These are phyloP conservation scores for Coemansia guatemalensis DNA, from an alignment of 192 early-diverging fungal genomes.

Conservation along the genomic window DNA sequence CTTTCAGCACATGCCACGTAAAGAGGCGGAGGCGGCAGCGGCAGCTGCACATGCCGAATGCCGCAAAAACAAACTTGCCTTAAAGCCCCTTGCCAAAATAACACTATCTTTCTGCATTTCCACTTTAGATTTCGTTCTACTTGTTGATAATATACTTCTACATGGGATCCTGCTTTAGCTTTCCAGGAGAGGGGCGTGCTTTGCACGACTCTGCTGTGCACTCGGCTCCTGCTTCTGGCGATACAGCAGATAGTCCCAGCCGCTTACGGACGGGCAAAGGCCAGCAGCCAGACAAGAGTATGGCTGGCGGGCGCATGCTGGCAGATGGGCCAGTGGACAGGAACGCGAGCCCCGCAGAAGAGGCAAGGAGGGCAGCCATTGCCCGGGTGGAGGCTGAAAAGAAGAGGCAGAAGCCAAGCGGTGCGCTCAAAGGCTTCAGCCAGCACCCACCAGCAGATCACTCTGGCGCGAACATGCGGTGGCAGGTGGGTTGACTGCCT, in stretches of 20 bases:
- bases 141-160: not conserved
- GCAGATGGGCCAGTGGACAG: not conserved
- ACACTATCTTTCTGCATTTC: constrained; percentile 1
- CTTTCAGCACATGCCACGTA: too few species aligned
- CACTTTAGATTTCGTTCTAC: not conserved
- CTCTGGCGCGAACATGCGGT: not conserved
- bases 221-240: not conserved
- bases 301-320: not conserved
- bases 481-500: not conserved
- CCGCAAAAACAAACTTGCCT: too few species aligned
- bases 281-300: not conserved
- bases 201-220: constrained; percentile 4
- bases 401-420: not conserved
- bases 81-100: not conserved
- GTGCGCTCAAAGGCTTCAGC: not conserved
- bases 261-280: too few species aligned
- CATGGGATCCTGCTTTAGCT: constrained; percentile 25
- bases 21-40: too few species aligned
- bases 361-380: constrained; percentile 8
- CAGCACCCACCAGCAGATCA: not conserved
- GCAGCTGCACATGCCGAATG: too few species aligned
- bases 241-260: not conserved
- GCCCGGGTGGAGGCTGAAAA: constrained; percentile 2
- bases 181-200: constrained; percentile 4
- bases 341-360: constrained; percentile 1